These are phyloP conservation scores for Ampelocalamus luodianensis DNA, from an alignment of 176 grass and related monocot species.

Conservation along the genomic window DNA sequence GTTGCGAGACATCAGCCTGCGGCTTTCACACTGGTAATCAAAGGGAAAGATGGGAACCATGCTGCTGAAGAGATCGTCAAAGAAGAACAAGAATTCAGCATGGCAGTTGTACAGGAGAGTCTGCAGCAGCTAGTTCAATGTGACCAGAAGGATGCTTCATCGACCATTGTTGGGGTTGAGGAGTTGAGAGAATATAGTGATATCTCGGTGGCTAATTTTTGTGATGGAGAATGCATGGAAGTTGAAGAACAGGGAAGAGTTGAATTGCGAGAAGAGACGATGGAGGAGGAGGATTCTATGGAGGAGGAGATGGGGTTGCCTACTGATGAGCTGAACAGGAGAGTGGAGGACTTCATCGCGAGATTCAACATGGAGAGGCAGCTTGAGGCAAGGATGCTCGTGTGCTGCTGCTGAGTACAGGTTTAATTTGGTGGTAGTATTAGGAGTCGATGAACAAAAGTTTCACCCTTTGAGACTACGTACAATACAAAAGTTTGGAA, in stretches of 20 bases:
- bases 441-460: background rate
- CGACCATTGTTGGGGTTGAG: background rate
- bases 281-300: background rate
- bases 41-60: background rate
- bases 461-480: no score
- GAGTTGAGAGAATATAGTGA: background rate
- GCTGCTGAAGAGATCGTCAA: background rate
- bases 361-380: constrained; percentile 83
- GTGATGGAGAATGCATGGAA: background rate
- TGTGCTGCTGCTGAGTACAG: constrained; percentile 36
- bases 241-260: background rate
- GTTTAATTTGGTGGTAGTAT: background rate
- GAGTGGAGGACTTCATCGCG: constrained; percentile 83
- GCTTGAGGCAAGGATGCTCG: constrained; percentile 62
- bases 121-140: background rate
- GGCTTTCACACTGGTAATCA: background rate
- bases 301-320: constrained; percentile 3
- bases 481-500: background rate
- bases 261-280: background rate
- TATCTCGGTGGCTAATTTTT: background rate
- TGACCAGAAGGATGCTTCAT: background rate
- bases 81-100: background rate
- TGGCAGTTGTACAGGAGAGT: background rate
- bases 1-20: background rate
- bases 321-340: constrained; percentile 66